These are phyloP conservation scores for Apiospora hydei DNA, from an alignment of 2,329 filamentous ascomycete genomes.

Conservation along the genomic window DNA sequence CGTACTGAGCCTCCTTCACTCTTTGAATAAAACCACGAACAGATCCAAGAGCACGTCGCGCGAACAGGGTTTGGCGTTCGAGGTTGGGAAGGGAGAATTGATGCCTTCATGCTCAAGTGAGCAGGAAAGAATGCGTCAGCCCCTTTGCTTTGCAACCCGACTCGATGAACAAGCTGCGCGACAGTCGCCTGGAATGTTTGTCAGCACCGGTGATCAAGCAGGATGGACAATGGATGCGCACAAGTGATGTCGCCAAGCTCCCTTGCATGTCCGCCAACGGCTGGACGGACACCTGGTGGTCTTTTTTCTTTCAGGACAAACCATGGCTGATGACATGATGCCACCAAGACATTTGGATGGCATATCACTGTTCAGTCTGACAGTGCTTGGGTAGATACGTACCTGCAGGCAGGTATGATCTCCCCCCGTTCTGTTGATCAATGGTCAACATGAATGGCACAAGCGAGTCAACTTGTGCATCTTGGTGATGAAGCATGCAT, in stretches of 20 bases:
- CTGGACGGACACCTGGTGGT: neutral
- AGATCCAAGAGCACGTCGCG: neutral
- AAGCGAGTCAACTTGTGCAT: neutral
- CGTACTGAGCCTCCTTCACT: neutral
- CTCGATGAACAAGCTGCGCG: neutral
- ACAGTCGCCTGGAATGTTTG: constrained; percentile 11
- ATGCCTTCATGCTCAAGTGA: neutral
- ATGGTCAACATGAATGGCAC: neutral
- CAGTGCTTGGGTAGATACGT: neutral
- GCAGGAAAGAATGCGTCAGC: neutral
- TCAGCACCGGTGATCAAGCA: neutral
- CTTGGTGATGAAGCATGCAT: constrained; percentile 6
- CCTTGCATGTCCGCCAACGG: constrained; percentile 6
- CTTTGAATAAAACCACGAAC: neutral
- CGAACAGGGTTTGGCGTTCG: neutral
- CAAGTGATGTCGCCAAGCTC: neutral
- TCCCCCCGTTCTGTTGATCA: neutral
- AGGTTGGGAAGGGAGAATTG: neutral
- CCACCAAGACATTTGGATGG: neutral
- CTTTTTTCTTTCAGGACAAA: neutral
- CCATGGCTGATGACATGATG: neutral
- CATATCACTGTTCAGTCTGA: neutral
- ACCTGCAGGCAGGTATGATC: neutral
- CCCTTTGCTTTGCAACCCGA: neutral
- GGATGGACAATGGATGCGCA: neutral